Base-by-base conservation (phyloP, 2,329 filamentous ascomycete genomes). In the Neonectria sp. region DNA sequence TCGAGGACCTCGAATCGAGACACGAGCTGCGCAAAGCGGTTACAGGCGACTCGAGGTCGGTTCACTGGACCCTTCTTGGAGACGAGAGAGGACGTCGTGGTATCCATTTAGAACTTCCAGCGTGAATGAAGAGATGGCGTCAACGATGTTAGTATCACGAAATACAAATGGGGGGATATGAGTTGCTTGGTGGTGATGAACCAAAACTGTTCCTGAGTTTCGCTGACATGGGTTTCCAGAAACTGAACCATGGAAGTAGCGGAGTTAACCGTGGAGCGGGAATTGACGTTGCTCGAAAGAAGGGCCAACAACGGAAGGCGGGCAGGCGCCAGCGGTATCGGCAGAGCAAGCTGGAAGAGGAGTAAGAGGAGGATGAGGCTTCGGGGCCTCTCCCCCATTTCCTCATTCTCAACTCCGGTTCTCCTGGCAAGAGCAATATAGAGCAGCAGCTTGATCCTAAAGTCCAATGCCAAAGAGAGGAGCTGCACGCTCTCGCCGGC, bases 1-100 rank as follows among this genome's bases (percentile, higher is more conserved):
- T 79, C 77, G 4, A 79, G 69, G n/a, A 69, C 67, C 67, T 82
- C 80, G 43, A 80, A 82, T 48, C 77, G 80, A n/a, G 78, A 79
- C 0, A 82, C 74, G 17, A 82, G 75, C 31, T 78, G 75, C 40
- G 79, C 75, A 27, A 82, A 65, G 12, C 61, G 72, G 13, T 69
- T 68, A 3, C 62, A 53, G 24, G 56, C 24, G 24, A 64, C 55
- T 51, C 60, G 58, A 24, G 60, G 58, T 13, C 48, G 70, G 27
- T 55, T 31, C 1, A 53, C 65, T 40, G 60, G 60, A 17, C 67
- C 70, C 33, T 57, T 63, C 4, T 67, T 61, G n/a, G 53, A 31
- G 40, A 49, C 52, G 29, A 52, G 45, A 27, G 68, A 55, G 43
- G 53, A 56, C 9, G 56, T 53, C 12, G 56, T 43, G 5, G 67